Evolutionary conservation across 805 yeast species (phyloP), one percentile per base, ranked within the genome.

Genomic region (Lipomyces lipofer): DNA sequence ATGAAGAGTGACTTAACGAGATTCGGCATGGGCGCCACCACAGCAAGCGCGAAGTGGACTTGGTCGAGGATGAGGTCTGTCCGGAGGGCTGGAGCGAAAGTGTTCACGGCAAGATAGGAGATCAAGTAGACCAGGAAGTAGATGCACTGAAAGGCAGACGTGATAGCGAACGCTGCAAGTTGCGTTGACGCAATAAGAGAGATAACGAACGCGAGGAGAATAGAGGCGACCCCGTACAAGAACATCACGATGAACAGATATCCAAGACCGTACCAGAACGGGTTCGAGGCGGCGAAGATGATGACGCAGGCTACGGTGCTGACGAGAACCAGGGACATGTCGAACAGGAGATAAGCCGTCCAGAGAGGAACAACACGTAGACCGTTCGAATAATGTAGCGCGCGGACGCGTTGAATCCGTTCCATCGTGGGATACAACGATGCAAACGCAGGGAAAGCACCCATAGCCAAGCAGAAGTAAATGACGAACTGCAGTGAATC

Each of bases 331-430:
- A 63, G 49, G 4, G 58, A 40, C 50, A 64, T 58, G 40, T 66
- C 67, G 46, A 66, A 67, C 17, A 66, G 8, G 9, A 64, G 52
- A 44, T 70, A 69, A 2, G 71, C 70, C 13, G 62, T 43, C 73
- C 73, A 70, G 24, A 69, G 49, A 4, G 73, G 71, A 13, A 66
- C 49, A 2, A 68, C 67, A 15, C 66, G 56, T 25, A 70, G 56
- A 15, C 73, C 73, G 54, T 70, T 70, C n/a, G 73, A 70, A 49
- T 70, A 70, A n/a, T 70, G 72, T 64, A 70, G 64, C 2, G 72
- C 71, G 27, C 73, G 59, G 13, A 70, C 72, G 38, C 61, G 64
- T 35, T 66, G 63, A 17, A 69, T 54, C 10, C 73, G 63, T 51
- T 70, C 73, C 61, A 55, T 67, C 2, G 73, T 70, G 1, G 73